Base-by-base conservation (phyloP, 306 rosid species). In the Sindora glabra region DNA sequence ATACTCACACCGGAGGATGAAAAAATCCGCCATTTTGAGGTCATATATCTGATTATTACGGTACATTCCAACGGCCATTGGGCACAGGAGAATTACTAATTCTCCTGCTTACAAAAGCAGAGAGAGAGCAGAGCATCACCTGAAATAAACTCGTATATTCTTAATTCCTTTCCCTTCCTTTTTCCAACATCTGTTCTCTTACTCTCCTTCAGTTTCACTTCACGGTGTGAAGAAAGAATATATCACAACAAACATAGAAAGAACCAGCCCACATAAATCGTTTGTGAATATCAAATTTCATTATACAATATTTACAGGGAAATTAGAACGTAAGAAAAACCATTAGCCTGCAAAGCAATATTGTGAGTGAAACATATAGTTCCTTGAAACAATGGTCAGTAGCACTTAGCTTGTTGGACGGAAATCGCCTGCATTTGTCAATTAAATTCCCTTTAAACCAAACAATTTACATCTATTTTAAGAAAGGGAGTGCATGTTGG, bases 381-480 rank as follows among this genome's bases (percentile, higher is more conserved):
- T 77, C 76, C 89, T 73, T 74, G 78, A 61, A 79, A 66, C 82
- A 83, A 77, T 77, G 71, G 95, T 85, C 78, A 66, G 96, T 70
- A 65, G 86, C 72, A 70, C 79, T 74, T 56, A 64, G 60, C 48
- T 71, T 40, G 77, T 57, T 16, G 87, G 51, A 78, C 64, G 48
- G 70, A 77, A 70, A 74, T 65, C 78, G 70, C 73, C 79, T 62
- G 62, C 72, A 74, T 52, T 72, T 67, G 69, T 80, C 77, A 73
- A 73, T 73, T 71, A 75, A 73, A 74, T 56, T n/a, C 63, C 39
- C 71, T 62, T 59, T 44, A 69, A 63, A 65, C 68, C 71, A 64
- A 58, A 46, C 81, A 27, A 70, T 72, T 57, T 50, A 68, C 71
- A 70, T 40, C 69, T 74, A 62, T 71, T 69, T 47, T 38, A 63